phyloP scores from a whole-genome alignment of 805 yeast species.

The Cyberlindnera xylosilytica region DNA sequence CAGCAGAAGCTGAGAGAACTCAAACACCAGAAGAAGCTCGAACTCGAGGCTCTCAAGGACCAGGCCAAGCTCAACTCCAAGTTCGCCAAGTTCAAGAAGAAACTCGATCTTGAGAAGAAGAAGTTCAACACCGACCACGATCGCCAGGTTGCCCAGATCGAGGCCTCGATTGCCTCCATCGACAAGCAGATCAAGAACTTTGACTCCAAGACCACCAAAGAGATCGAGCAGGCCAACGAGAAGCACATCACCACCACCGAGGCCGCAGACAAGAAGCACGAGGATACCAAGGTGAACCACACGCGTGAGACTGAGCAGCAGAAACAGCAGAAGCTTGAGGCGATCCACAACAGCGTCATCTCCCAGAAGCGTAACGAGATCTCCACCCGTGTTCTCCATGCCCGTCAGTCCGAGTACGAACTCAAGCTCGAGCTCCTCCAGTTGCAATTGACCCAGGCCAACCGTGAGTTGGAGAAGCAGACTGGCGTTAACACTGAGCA shows the following conservation, averaged over 20 bases:
- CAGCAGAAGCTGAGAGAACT: slow-evolving; percentile 24
- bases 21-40: slow-evolving; percentile 26
- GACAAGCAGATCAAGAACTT: slow-evolving; percentile 22
- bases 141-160: slow-evolving; percentile 20
- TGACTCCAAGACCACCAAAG: slow-evolving; percentile 22
- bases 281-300: slow-evolving; percentile 17
- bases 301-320: slow-evolving; percentile 16
- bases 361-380: slow-evolving; percentile 25
- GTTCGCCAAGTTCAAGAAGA: slow-evolving; percentile 27
- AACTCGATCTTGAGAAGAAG: slow-evolving; percentile 24
- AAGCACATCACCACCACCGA: slow-evolving; percentile 13
- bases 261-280: slow-evolving; percentile 22
- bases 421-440: slow-evolving; percentile 22
- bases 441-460: slow-evolving; percentile 24
- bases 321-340: slow-evolving; percentile 16
- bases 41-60: slow-evolving; percentile 25
- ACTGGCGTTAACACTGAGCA: slow-evolving; percentile 18
- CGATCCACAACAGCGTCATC: slow-evolving; percentile 21
- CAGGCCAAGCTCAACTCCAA: slow-evolving; percentile 24
- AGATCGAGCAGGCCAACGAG: slow-evolving; percentile 19
- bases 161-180: slow-evolving; percentile 19
- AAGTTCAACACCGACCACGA: slow-evolving; percentile 18
- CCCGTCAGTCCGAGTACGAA: slow-evolving; percentile 27
- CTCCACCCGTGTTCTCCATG: slow-evolving; percentile 25
- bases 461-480: slow-evolving; percentile 24